Base-by-base conservation (phyloP, 78 protist species). In the Carpediemonas membranifera region DNA sequence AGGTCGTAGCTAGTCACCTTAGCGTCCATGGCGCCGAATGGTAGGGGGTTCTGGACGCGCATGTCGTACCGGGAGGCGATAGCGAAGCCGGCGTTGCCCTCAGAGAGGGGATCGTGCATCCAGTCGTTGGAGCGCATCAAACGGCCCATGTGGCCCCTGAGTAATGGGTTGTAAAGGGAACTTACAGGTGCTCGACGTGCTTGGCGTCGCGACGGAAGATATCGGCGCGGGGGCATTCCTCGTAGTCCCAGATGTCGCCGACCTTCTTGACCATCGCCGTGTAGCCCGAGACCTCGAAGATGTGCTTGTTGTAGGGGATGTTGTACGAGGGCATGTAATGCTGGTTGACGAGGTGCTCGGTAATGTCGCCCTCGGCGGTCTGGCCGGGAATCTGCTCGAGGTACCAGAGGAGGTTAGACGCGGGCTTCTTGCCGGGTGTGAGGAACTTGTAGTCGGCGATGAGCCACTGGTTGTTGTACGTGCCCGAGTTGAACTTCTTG, bases 311-410 rank as follows among this genome's bases (percentile, higher is more conserved):
- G n/a, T 36, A 81, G 33, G 91, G 94, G 9, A 86, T 77, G 71
- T 89, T 89, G 78, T 78, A 89, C 11, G 78, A 60, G 16, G 86
- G 82, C 82, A 71, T 82, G 75, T 84, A 84, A 5, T 85, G 82
- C 35, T 52, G 63, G 24, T 70, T 43, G 14, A 68, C 30, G 25
- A 74, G 69, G 16, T 75, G 30, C 39, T 21, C 65, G 21, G 81
- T 84, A 59, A 37, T 19, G 67, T 74, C 84, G n/a, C 28, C 57
- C 28, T 2, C 24, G 31, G 54, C 53, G 37, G 61, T 55, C 2
- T 59, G 33, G 58, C 94, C 94, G 28, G 90, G 94, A 5, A 84
- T 51, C 75, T 89, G 90, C 68, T 89, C 94, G 9, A 84, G 24
- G n/a, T 83, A 64, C 59, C 74, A 80, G 16, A 89, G 36, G 27